Percentiles rank a stretch among this genome's conserved stretches.
Conservation (phyloP, 345 rosid genomes). For the Eutrema heterophyllum region DNA sequence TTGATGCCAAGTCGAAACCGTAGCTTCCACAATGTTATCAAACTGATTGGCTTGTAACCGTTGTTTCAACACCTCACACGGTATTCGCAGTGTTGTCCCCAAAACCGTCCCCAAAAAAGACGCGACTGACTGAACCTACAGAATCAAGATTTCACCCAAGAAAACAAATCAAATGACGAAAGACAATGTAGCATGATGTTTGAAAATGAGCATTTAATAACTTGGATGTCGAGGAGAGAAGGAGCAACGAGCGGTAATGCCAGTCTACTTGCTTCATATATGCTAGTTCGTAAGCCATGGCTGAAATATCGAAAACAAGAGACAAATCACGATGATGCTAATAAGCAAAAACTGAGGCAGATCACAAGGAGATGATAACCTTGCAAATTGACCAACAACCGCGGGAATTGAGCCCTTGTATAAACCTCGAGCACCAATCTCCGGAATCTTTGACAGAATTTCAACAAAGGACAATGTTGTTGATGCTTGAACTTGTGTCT, state of each 20-base stretch:
- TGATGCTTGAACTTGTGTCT: slow-evolving; percentile 98
- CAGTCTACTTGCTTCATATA: slow-evolving; percentile 80
- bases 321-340: neutral
- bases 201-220: slow-evolving; percentile 25
- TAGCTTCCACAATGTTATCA: slow-evolving; percentile 78
- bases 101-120: slow-evolving; percentile 79
- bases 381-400: slow-evolving; percentile 89
- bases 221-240: slow-evolving; percentile 75
- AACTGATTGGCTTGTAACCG: slow-evolving; percentile 91
- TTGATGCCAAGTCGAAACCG: slow-evolving; percentile 71
- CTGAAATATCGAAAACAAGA: slow-evolving; percentile 29
- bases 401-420: slow-evolving; percentile 96
- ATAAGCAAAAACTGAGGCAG: neutral
- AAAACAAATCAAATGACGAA: neutral
- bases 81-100: slow-evolving; percentile 86
- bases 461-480: slow-evolving; percentile 62
- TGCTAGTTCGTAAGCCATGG: slow-evolving; percentile 90
- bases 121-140: slow-evolving; percentile 80
- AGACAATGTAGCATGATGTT: neutral
- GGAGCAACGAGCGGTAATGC: slow-evolving; percentile 74
- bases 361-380: slow-evolving; percentile 38
- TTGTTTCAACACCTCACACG: slow-evolving; percentile 93
- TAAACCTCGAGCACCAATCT: slow-evolving; percentile 72
- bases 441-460: slow-evolving; percentile 74
- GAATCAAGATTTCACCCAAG: neutral